Evolutionary conservation across 176 grass and related monocot species (phyloP).

Genomic region (Triticum monococcum): DNA sequence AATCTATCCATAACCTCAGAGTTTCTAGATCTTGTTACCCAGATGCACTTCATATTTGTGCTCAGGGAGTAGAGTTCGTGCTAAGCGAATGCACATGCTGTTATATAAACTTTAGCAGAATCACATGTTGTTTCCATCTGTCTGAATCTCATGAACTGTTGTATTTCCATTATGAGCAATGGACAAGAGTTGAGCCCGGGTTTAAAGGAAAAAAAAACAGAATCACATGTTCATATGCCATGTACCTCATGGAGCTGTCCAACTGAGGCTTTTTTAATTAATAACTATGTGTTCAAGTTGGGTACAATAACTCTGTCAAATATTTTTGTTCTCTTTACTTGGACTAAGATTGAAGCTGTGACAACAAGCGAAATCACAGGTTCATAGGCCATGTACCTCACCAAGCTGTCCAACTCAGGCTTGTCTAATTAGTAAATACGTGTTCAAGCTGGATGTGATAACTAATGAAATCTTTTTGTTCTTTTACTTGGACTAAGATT

Average conservation of each 20-base stretch:
- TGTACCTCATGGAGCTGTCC: background rate
- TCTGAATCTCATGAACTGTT: no score
- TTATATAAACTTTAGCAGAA: slow-evolving; percentile 18
- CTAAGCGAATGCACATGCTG: background rate
- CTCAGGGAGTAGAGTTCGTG: background rate
- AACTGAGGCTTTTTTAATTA: background rate
- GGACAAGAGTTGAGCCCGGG: no score
- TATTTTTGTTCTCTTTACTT: slow-evolving; percentile 19
- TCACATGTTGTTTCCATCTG: background rate
- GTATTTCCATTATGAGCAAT: no score
- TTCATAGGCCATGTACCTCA: background rate
- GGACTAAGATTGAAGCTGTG: slow-evolving; percentile 75
- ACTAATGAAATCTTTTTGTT: slow-evolving; percentile 13
- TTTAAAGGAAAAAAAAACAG: no score
- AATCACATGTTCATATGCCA: background rate
- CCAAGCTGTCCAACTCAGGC: background rate
- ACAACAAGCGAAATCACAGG: slow-evolving; percentile 11
- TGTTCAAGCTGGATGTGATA: background rate
- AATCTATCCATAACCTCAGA: background rate
- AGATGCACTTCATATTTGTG: background rate
- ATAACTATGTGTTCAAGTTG: slow-evolving; percentile 6
- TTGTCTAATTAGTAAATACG: slow-evolving; percentile 5
- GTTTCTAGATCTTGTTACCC: background rate
- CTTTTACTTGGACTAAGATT: slow-evolving; percentile 52
- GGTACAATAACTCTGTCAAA: background rate